Evolutionary conservation across 139 green algal genomes (phyloP), one percentile per base, ranked within the genome.

Genomic region (Gonium pectorale): DNA sequence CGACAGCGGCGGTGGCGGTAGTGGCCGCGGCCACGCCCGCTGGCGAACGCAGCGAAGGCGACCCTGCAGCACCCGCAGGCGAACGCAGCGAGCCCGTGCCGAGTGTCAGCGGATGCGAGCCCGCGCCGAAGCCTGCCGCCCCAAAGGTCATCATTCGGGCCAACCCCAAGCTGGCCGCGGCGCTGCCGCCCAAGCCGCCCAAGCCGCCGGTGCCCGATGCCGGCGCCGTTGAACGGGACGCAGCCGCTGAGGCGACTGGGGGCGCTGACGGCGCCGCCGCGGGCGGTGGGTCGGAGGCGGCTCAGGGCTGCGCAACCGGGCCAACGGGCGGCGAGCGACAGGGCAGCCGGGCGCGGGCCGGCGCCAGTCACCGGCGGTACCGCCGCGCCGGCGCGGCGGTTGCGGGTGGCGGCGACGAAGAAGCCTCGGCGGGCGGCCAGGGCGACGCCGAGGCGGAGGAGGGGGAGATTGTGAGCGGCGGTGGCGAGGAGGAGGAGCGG

Each of bases 131-230:
- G n/a, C n/a, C 52, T 9, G 73, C 38, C 4, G 31, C 80, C 2
- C 7, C 68, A 17, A 64, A 67, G 59, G 67, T 79, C 9, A 22
- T 87, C 38, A 70, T 87, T 43, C 67, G 67, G 11, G 81, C 81
- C 21, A 87, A 87, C 37, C 81, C 81, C 22, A 72, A 73, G 56
- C 60, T 87, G 37, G 62, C 71, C 31, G 56, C 67, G 56, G 51
- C 41, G 37, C 31, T 17, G 33, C 33, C 44, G 51, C 51, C 38
- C 24, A 54, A 40, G 35, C 46, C 67, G 41, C 40, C 40, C 35
- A 6, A 27, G 27, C 54, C 51, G 68, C n/a, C 37, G n/a, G 70
- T 66, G 43, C 60, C 43, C 22, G 21, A 70, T 37, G 69, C 56
- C 29, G 31, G 29, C 33, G 70, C 83, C 31, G 37, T 38, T 11